Evolutionary conservation across 441 rosid genomes (phyloP), one percentile per base, ranked within the genome.

Genomic region (Croton laevigatus): DNA sequence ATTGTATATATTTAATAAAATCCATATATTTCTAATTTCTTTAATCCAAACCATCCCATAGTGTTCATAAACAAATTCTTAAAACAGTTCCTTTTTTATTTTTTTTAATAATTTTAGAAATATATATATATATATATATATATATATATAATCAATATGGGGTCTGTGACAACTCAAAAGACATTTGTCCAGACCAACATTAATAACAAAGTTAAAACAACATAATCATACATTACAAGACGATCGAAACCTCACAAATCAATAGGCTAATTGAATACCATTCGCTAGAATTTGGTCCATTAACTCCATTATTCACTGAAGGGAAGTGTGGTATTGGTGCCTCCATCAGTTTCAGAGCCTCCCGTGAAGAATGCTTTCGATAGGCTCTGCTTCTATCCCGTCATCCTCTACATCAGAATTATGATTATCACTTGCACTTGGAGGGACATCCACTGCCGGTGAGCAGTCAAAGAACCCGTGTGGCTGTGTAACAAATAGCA

Each of bases 391-490:
- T 2, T 74, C 62, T 9, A 75, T 85, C 13, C 78, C 94, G 65
- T 40, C 82, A 75, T 88, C 96, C 70, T 90, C 88, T 16, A 81
- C 62, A n/a, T 92, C 94, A 78, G 80, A 27, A 27, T 27, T 27
- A 27, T 27, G 32, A 27, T 27, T 22, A 64, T 92, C 90, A 62
- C 94, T 80, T 22, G 85, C 74, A 59, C 77, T 84, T 13, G 94
- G 94, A 14, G 97, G 97, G 19, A 92, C 96, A 68, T 90, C 97
- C 13, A 86, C 85, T 0, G 94, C 96, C 1, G 94, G 96, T 6
- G 93, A 88, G 83, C 91, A 84, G 65, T 92, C 88, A 69, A 90
- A 92, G 77, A 90, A 90, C 53, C 98, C 96, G 58, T 90, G 93
- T 44, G 97, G 97, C 97, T 91, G 87, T 73, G 63, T 52, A 27